phyloP scores from a whole-genome alignment of 2,329 filamentous ascomycete genomes.

The Penicillium paneum region DNA sequence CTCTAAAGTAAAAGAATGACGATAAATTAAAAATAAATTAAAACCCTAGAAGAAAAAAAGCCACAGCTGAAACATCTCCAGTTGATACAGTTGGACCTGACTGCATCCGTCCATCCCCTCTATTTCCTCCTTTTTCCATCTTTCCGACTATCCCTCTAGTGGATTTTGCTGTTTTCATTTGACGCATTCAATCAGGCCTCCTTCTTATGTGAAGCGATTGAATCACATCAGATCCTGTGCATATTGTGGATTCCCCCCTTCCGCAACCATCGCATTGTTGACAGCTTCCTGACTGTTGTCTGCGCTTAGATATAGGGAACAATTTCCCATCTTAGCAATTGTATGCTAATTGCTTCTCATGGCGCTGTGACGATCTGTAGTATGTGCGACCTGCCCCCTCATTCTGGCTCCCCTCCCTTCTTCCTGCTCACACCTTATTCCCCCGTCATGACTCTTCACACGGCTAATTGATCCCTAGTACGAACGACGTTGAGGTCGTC shows the following conservation, averaged over 20 bases:
- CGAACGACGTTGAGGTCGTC: slow-evolving; percentile 30
- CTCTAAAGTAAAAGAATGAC: no score
- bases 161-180: not conserved
- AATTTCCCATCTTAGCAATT: slow-evolving; percentile 13
- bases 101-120: slow-evolving; percentile 26
- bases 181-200: not conserved
- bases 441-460: not conserved
- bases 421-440: slow-evolving; percentile 10
- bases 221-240: not conserved
- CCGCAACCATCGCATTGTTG: slow-evolving; percentile 18
- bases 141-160: not conserved
- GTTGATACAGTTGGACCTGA: slow-evolving; percentile 5
- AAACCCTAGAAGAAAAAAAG: not conserved
- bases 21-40: no score
- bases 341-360: slow-evolving; percentile 29
- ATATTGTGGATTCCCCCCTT: not conserved
- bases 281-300: slow-evolving; percentile 15
- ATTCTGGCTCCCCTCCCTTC: slow-evolving; percentile 18
- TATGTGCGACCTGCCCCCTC: slow-evolving; percentile 28
- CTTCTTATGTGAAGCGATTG: not conserved
- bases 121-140: slow-evolving; percentile 5
- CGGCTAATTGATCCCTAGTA: slow-evolving; percentile 19
- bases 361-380: slow-evolving; percentile 30
- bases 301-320: slow-evolving; percentile 4
- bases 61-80: slow-evolving; percentile 1